These are phyloP conservation scores for Boletus sp. DNA, from an alignment of 768 basidiomycete species.

Conservation along the genomic window DNA sequence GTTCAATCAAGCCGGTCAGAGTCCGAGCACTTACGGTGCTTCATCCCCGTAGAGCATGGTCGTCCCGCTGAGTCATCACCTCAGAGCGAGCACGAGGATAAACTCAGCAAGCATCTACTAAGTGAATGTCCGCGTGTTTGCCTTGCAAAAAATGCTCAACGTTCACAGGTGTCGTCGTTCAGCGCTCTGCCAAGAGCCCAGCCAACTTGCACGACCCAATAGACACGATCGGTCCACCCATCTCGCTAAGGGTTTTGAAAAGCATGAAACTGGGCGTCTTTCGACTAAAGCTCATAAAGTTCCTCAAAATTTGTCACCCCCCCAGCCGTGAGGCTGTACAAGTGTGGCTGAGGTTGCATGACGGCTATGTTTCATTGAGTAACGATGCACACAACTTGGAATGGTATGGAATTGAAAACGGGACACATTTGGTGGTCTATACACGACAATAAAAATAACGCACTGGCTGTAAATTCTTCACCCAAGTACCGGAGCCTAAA, in stretches of 20 bases:
- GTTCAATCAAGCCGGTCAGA: conserved; percentile 4
- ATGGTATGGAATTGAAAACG: conserved; percentile 72
- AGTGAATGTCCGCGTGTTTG: conserved; percentile 36
- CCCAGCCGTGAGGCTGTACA: conserved; percentile 33
- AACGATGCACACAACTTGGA: conserved; percentile 53
- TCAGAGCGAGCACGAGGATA: conserved; percentile 39
- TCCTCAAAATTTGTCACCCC: conserved; percentile 29
- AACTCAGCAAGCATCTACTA: conserved; percentile 58
- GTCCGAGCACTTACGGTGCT: not conserved
- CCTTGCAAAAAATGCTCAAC: conserved; percentile 4
- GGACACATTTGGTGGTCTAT: conserved; percentile 34
- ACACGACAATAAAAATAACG: conserved; percentile 12
- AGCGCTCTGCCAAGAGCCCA: conserved; percentile 21
- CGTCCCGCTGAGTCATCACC: conserved; percentile 38
- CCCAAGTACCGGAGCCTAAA: not conserved
- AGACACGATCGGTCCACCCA: conserved; percentile 18
- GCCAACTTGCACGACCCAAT: conserved; percentile 17
- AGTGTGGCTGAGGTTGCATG: conserved; percentile 57
- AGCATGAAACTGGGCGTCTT: conserved; percentile 66
- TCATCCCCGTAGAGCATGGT: conserved; percentile 51
- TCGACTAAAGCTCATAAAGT: conserved; percentile 60
- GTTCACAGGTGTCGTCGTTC: conserved; percentile 30
- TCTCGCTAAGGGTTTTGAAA: conserved; percentile 54
- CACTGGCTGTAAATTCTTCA: not conserved
- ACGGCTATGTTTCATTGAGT: conserved; percentile 48